Evolutionary conservation across 331 rosid genomes (phyloP).

Genomic region (Malus hybrid): DNA sequence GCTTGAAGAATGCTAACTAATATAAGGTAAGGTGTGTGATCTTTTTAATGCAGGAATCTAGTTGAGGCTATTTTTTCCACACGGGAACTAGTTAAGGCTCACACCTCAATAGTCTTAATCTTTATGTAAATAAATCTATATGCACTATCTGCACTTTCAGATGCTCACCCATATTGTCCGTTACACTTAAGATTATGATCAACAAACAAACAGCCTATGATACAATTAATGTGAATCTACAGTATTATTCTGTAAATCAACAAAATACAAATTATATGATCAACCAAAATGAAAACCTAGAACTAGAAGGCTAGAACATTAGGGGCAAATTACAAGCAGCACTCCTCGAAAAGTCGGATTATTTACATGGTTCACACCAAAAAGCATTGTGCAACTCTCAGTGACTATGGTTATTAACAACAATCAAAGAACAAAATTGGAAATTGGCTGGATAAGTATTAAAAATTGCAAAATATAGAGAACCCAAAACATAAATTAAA

Average conservation of each 20-base stretch:
- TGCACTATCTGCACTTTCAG: background rate
- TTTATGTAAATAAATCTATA: background rate
- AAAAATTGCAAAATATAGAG: background rate
- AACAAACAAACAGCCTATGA: background rate
- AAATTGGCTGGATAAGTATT: background rate
- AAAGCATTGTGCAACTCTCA: background rate
- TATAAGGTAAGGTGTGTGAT: background rate
- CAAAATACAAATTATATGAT: background rate
- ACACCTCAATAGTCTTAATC: background rate
- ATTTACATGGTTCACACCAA: background rate
- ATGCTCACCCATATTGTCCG: background rate
- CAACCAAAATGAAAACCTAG: background rate
- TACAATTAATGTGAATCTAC: background rate
- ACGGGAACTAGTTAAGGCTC: background rate
- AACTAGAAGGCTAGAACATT: background rate
- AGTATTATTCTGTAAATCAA: background rate
- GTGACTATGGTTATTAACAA: background rate
- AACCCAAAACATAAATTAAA: background rate
- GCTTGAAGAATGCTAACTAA: background rate
- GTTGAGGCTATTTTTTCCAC: background rate
- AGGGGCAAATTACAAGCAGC: background rate
- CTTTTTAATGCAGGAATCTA: background rate
- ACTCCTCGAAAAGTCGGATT: background rate
- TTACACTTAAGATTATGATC: background rate
- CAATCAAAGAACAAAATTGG: background rate